A percentile compares a stretch with the other conserved stretches of the same genome.
Evolutionary conservation across 1,284 basidiomycete genomes (phyloP).

Genomic region (Apiotrichum brassicae): DNA sequence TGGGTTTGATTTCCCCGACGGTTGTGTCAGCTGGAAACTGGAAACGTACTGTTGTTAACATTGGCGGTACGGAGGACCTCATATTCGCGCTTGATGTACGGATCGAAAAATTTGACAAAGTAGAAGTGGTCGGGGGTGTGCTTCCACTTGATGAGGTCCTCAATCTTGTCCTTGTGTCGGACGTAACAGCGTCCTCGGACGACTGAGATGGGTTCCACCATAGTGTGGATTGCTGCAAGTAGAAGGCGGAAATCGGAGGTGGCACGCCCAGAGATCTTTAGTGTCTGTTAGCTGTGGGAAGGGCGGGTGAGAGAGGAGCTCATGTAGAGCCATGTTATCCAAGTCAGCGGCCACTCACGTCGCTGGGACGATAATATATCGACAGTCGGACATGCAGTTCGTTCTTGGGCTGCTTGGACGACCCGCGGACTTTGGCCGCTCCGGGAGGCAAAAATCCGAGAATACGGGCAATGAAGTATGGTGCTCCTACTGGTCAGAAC

Average conservation of each 20-base stretch:
- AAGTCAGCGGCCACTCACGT: conserved; percentile 31
- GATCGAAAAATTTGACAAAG: conserved; percentile 88
- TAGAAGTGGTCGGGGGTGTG: conserved; percentile 91
- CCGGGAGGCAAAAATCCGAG: conserved; percentile 84
- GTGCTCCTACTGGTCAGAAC: conserved; percentile 49
- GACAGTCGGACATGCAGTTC: conserved; percentile 65
- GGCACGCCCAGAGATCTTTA: conserved; percentile 41
- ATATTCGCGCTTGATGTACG: conserved; percentile 96
- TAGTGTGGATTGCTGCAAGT: conserved; percentile 89
- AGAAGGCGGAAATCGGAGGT: conserved; percentile 80
- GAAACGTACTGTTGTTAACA: conserved; percentile 74
- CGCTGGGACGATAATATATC: conserved; percentile 79
- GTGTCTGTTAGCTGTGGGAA: too few relatives aligned
- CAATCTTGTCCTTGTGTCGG: conserved; percentile 87
- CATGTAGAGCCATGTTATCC: background rate
- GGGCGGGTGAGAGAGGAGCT: too few relatives aligned
- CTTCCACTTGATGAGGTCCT: conserved; percentile 90
- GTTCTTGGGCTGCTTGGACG: conserved; percentile 15
- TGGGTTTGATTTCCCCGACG: too few relatives aligned
- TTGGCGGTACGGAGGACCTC: conserved; percentile 84
- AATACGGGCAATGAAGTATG: conserved; percentile 87
- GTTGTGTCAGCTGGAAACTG: too few relatives aligned
- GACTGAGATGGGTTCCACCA: conserved; percentile 85
- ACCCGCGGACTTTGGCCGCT: conserved; percentile 35
- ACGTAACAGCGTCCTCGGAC: conserved; percentile 87